These are phyloP conservation scores for Solanum dulcamara DNA, from an alignment of 257 asterid genomes.

Conservation along the genomic window DNA sequence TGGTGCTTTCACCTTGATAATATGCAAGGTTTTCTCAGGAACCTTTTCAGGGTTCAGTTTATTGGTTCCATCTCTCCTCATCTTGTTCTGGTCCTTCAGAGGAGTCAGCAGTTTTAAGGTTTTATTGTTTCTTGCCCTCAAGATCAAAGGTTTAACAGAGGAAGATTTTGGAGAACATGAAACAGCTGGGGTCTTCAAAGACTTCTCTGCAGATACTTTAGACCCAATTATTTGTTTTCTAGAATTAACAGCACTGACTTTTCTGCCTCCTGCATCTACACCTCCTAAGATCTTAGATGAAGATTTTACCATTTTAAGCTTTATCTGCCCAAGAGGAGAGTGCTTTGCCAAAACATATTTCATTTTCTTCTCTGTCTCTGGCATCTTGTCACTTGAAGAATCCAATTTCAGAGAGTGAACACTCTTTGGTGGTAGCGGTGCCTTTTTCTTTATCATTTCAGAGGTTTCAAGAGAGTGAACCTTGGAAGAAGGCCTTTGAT, in stretches of 20 bases:
- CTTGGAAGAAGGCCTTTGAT: slow-evolving; percentile 10
- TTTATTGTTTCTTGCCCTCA: slow-evolving; percentile 17
- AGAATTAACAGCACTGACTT: slow-evolving; percentile 2
- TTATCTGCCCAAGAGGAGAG: slow-evolving; percentile 7
- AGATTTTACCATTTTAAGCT: slow-evolving; percentile 17
- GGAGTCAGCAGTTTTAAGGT: slow-evolving; percentile 25
- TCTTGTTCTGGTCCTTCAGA: slow-evolving; percentile 20
- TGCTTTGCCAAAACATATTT: slow-evolving; percentile 10
- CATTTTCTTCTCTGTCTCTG: slow-evolving; percentile 19
- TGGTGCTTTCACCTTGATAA: slow-evolving; percentile 16
- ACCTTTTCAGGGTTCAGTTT: slow-evolving; percentile 19
- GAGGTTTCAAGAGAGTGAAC: slow-evolving; percentile 32
- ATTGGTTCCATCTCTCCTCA: slow-evolving; percentile 9
- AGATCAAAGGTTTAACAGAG: slow-evolving; percentile 6
- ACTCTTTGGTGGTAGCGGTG: slow-evolving; percentile 22
- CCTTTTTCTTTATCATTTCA: slow-evolving; percentile 46
- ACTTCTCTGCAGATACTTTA: slow-evolving; percentile 29
- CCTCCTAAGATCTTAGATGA: slow-evolving; percentile 20
- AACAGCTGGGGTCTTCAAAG: slow-evolving; percentile 11
- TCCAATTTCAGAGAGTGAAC: slow-evolving; percentile 18
- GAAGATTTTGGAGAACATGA: slow-evolving; percentile 25
- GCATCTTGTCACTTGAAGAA: slow-evolving; percentile 10
- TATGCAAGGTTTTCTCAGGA: slow-evolving; percentile 53
- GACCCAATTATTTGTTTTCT: slow-evolving; percentile 9
- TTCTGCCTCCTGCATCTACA: slow-evolving; percentile 20